Percentiles rank a stretch among this genome's conserved stretches.
These are phyloP conservation scores for Fomitopsis pinicola DNA, from an alignment of 1,284 basidiomycete genomes.

Conservation along the genomic window DNA sequence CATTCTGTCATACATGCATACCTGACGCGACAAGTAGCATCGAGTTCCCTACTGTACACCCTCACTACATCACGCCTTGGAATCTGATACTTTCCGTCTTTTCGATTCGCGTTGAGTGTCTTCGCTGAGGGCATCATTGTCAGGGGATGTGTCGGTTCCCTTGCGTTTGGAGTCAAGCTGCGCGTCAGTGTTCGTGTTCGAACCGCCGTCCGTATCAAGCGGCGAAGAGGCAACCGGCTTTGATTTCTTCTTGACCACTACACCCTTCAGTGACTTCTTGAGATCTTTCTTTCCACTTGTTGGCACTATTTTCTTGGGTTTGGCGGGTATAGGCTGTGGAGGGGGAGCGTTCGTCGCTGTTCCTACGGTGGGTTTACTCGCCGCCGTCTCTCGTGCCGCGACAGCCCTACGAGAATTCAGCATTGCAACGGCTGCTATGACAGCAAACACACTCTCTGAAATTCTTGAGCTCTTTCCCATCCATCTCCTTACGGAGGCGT, in stretches of 20 bases:
- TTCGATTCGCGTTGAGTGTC: slow-evolving; percentile 41
- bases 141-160: background rate
- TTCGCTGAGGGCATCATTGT: slow-evolving; percentile 12
- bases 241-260: slow-evolving; percentile 71
- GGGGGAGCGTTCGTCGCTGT: slow-evolving; percentile 16
- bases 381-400: slow-evolving; percentile 58
- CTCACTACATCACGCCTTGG: background rate
- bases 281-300: slow-evolving; percentile 43
- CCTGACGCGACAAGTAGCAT: background rate
- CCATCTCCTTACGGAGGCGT: slow-evolving; percentile 63
- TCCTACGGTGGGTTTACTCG: slow-evolving; percentile 38
- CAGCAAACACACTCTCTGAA: slow-evolving; percentile 66
- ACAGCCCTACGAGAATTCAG: slow-evolving; percentile 52
- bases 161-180: slow-evolving; percentile 8
- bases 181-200: background rate
- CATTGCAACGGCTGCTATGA: background rate
- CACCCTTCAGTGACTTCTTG: slow-evolving; percentile 67
- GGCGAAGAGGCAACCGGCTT: slow-evolving; percentile 33
- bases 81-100: slow-evolving; percentile 35
- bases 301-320: slow-evolving; percentile 28
- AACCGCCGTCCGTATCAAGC: slow-evolving; percentile 8
- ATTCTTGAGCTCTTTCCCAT: slow-evolving; percentile 75
- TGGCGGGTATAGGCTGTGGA: slow-evolving; percentile 1
- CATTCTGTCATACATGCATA: background rate
- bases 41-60: background rate